These are phyloP conservation scores for Dalechampia spathulata DNA, from an alignment of 441 rosid species.

Conservation along the genomic window DNA sequence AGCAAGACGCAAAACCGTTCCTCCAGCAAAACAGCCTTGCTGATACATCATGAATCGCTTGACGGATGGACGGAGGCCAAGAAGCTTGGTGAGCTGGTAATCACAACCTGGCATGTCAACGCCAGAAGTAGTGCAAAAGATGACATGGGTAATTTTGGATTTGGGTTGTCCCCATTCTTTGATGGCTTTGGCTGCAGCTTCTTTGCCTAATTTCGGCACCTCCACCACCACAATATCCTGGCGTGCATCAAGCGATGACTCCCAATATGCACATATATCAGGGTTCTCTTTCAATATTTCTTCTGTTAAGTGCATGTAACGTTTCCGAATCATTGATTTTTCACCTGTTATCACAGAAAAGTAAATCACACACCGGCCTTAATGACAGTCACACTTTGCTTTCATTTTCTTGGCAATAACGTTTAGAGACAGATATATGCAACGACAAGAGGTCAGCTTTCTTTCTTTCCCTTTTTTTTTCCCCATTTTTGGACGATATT, in stretches of 20 bases:
- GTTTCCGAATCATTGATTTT: constrained; percentile 42
- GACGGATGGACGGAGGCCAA: constrained; percentile 45
- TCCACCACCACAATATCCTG: constrained; percentile 53
- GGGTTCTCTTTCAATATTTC: constrained; percentile 37
- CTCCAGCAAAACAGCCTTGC: constrained; percentile 54
- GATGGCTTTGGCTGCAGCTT: constrained; percentile 47
- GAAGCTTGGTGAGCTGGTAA: constrained; percentile 45
- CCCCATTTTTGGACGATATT: too few species aligned
- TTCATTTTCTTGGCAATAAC: too few species aligned
- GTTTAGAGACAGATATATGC: too few species aligned
- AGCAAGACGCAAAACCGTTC: constrained; percentile 47
- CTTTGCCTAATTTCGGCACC: constrained; percentile 45
- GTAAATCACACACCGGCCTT: not conserved
- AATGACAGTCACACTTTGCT: too few species aligned
- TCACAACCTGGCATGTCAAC: constrained; percentile 60
- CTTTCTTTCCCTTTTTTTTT: too few species aligned
- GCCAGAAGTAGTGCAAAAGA: constrained; percentile 52
- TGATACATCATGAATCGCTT: constrained; percentile 55
- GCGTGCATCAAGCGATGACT: constrained; percentile 38
- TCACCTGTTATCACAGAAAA: constrained; percentile 26
- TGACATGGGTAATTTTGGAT: constrained; percentile 50
- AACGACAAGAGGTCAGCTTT: too few species aligned
- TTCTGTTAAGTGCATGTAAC: constrained; percentile 42
- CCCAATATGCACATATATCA: constrained; percentile 36
- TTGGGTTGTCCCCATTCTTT: constrained; percentile 58